Evolutionary conservation across 768 basidiomycete species (phyloP).

Genomic region (Pleurotus tuber-regium): DNA sequence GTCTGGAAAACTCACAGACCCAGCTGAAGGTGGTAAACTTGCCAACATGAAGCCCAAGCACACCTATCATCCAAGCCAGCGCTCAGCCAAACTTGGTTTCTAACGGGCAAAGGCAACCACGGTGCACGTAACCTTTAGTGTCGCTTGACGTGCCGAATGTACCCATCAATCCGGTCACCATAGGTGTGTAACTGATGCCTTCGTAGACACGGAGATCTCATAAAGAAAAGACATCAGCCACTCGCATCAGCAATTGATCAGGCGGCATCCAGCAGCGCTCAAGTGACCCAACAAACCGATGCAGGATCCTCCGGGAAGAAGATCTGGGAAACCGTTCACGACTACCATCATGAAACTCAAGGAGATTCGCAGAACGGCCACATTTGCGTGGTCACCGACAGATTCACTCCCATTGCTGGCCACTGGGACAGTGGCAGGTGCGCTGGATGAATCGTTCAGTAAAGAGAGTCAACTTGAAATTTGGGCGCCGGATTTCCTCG

Average conservation of each 20-base stretch:
- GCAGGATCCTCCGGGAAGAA: constrained; percentile 35
- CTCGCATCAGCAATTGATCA: constrained; percentile 23
- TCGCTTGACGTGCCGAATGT: constrained; percentile 86
- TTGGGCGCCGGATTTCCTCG: constrained; percentile 88
- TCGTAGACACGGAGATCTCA: constrained; percentile 89
- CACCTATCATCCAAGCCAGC: too few species aligned
- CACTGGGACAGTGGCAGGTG: constrained; percentile 92
- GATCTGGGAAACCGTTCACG: constrained; percentile 73
- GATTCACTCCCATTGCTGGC: constrained; percentile 79
- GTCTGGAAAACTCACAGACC: too few species aligned
- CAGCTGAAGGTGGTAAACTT: too few species aligned
- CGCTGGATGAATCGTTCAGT: constrained; percentile 95
- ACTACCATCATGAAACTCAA: constrained; percentile 70
- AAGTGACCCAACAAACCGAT: constrained; percentile 14
- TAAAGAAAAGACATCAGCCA: constrained; percentile 23
- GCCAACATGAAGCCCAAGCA: too few species aligned
- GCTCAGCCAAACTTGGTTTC: too few species aligned
- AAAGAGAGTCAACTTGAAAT: constrained; percentile 94
- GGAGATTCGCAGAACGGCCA: constrained; percentile 82
- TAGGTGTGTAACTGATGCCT: constrained; percentile 11
- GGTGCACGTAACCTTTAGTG: too few species aligned
- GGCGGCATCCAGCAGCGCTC: constrained; percentile 13
- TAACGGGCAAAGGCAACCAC: too few species aligned
- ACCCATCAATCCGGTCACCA: background rate
- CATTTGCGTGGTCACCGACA: constrained; percentile 89